Evolutionary conservation across 768 basidiomycete genomes (phyloP).

Genomic region (Russula compacta): DNA sequence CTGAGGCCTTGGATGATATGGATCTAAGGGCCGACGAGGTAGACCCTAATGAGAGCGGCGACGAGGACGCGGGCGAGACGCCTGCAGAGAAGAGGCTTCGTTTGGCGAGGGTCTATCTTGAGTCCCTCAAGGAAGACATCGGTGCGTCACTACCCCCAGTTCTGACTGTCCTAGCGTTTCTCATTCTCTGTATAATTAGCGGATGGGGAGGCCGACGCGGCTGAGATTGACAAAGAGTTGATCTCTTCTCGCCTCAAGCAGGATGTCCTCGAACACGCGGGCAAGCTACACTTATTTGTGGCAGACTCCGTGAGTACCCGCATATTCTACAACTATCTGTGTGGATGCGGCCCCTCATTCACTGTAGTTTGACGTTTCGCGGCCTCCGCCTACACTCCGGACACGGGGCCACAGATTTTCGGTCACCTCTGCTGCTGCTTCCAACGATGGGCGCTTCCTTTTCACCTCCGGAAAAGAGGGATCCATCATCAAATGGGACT

Average conservation of each 20-base stretch:
- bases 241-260: conserved; percentile 85
- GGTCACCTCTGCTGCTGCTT: conserved; percentile 73
- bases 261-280: conserved; percentile 85
- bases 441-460: conserved; percentile 63
- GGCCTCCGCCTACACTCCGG: conserved; percentile 42
- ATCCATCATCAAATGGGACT: conserved; percentile 76
- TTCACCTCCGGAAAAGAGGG: conserved; percentile 92
- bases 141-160: conserved; percentile 31
- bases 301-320: conserved; percentile 52
- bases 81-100: conserved; percentile 89
- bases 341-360: background rate
- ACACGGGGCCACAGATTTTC: conserved; percentile 69
- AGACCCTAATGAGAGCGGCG: conserved; percentile 56
- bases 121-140: conserved; percentile 67
- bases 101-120: conserved; percentile 83
- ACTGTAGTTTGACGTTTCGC: conserved; percentile 47
- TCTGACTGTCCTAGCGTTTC: background rate
- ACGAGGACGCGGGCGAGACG: conserved; percentile 83
- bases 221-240: conserved; percentile 88
- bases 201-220: conserved; percentile 91
- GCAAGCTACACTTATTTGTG: conserved; percentile 76
- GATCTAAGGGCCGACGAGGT: conserved; percentile 52
- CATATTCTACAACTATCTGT: background rate
- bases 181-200: conserved; percentile 31
- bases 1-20: conserved; percentile 56